A percentile compares a stretch with the other conserved stretches of the same genome.
These are phyloP conservation scores for Salinomyces thailandicus DNA, from an alignment of 2,329 filamentous ascomycete species.

Conservation along the genomic window DNA sequence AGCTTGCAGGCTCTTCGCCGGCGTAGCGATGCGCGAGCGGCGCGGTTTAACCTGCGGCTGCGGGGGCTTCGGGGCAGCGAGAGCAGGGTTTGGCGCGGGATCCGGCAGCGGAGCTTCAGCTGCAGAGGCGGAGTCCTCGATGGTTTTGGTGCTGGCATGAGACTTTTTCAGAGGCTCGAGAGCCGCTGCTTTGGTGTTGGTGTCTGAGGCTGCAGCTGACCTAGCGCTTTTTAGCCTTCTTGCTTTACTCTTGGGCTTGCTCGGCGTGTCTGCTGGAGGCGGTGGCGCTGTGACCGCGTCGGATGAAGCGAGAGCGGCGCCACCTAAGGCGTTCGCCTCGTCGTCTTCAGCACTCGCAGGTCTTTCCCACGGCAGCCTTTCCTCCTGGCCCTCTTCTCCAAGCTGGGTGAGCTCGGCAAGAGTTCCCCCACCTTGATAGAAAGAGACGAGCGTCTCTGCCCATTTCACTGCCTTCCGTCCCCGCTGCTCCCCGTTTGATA, in stretches of 20 bases:
- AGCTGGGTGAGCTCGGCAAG: slow-evolving; percentile 12
- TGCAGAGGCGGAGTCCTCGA: no score
- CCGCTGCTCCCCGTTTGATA: background rate
- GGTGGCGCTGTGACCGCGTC: slow-evolving; percentile 4
- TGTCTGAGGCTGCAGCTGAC: slow-evolving; percentile 8
- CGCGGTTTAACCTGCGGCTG: slow-evolving; percentile 6
- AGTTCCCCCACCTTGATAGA: slow-evolving; percentile 26
- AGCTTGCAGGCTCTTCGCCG: slow-evolving; percentile 19
- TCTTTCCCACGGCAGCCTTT: slow-evolving; percentile 8
- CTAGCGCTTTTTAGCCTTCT: slow-evolving; percentile 14
- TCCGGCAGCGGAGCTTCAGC: no score
- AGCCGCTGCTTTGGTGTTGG: background rate
- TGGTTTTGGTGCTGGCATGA: no score
- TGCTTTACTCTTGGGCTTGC: slow-evolving; percentile 15
- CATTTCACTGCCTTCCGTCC: slow-evolving; percentile 28
- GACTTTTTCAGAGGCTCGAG: background rate
- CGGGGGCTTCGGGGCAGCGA: no score
- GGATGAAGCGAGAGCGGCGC: background rate
- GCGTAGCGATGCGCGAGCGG: slow-evolving; percentile 26
- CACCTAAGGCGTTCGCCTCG: background rate
- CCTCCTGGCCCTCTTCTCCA: slow-evolving; percentile 12
- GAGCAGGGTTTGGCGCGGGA: no score
- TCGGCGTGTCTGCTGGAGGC: slow-evolving; percentile 20
- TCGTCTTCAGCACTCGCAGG: slow-evolving; percentile 1
- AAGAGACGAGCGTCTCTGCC: slow-evolving; percentile 38